These are phyloP conservation scores for Phialophora chinensis DNA, from an alignment of 2,329 filamentous ascomycete species.

Conservation along the genomic window DNA sequence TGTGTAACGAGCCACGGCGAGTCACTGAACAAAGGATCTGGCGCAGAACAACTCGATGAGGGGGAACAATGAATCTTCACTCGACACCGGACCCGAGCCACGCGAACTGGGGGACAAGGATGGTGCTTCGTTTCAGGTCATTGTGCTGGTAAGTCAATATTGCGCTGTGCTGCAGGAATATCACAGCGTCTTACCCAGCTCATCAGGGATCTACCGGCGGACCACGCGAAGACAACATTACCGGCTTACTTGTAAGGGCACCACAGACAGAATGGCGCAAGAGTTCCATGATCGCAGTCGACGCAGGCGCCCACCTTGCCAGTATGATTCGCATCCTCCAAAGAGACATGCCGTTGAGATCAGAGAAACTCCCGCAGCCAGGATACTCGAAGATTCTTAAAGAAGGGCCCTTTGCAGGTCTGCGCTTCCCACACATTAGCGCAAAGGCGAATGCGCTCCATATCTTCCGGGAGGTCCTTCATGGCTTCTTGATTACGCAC, in stretches of 20 bases:
- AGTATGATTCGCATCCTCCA: slow-evolving; percentile 82
- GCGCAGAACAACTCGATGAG: slow-evolving; percentile 26
- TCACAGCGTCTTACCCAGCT: slow-evolving; percentile 14
- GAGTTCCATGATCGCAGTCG: slow-evolving; percentile 86
- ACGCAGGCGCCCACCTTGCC: slow-evolving; percentile 87
- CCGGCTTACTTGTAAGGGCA: slow-evolving; percentile 86
- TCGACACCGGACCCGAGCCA: slow-evolving; percentile 27
- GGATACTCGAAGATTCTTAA: slow-evolving; percentile 43
- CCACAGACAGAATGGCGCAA: slow-evolving; percentile 77
- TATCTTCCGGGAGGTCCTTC: slow-evolving; percentile 78
- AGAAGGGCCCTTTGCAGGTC: slow-evolving; percentile 79
- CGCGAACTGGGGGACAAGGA: slow-evolving; percentile 40
- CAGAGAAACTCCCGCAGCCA: slow-evolving; percentile 39
- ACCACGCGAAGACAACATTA: slow-evolving; percentile 86
- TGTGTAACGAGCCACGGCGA: slow-evolving; percentile 24
- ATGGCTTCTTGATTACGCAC: slow-evolving; percentile 91
- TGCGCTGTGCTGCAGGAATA: slow-evolving; percentile 5
- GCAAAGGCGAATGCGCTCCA: slow-evolving; percentile 79
- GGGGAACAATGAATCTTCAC: slow-evolving; percentile 29
- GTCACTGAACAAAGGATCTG: slow-evolving; percentile 9
- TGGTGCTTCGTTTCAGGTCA: slow-evolving; percentile 69
- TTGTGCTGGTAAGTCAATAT: slow-evolving; percentile 65
- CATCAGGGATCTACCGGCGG: slow-evolving; percentile 84
- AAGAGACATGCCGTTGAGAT: slow-evolving; percentile 51
- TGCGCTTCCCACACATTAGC: slow-evolving; percentile 70